Percentiles rank a stretch among this genome's conserved stretches.
Conservation (phyloP, 1,284 basidiomycete genomes). For the Naganishia liquefaciens region DNA sequence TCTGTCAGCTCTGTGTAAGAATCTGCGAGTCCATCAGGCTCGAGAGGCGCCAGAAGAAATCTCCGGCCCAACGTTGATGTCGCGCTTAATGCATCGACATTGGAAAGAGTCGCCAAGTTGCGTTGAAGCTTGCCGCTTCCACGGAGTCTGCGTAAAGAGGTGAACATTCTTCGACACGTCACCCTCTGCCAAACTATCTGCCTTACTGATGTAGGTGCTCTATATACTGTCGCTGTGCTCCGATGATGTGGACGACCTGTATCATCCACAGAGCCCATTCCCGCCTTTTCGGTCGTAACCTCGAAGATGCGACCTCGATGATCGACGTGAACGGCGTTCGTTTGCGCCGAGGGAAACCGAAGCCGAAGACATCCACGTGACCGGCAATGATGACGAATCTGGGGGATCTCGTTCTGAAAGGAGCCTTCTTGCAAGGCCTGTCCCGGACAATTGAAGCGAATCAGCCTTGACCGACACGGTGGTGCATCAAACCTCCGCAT, state of each 20-base stretch:
- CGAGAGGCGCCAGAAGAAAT: conserved; percentile 4
- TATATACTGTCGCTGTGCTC: neutral
- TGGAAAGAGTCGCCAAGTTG: neutral
- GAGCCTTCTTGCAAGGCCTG: no score
- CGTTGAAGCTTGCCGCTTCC: neutral
- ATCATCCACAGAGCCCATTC: neutral
- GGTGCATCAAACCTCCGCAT: no score
- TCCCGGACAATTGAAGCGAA: neutral
- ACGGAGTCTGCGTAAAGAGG: no score
- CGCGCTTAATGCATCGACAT: neutral
- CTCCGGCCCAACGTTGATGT: neutral
- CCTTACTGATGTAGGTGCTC: neutral
- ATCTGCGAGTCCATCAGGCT: neutral
- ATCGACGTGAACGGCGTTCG: no score
- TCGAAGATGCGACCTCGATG: no score
- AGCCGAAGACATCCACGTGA: no score
- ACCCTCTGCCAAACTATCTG: no score
- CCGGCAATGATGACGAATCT: no score
- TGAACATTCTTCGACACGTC: neutral
- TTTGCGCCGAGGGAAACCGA: no score
- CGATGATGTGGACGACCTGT: no score
- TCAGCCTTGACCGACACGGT: no score
- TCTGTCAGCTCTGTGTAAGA: neutral
- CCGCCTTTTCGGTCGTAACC: neutral
- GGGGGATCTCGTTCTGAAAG: no score